Evolutionary conservation across 1,139 yeast species (phyloP).

Genomic region (Magnusiomyces ingens): DNA sequence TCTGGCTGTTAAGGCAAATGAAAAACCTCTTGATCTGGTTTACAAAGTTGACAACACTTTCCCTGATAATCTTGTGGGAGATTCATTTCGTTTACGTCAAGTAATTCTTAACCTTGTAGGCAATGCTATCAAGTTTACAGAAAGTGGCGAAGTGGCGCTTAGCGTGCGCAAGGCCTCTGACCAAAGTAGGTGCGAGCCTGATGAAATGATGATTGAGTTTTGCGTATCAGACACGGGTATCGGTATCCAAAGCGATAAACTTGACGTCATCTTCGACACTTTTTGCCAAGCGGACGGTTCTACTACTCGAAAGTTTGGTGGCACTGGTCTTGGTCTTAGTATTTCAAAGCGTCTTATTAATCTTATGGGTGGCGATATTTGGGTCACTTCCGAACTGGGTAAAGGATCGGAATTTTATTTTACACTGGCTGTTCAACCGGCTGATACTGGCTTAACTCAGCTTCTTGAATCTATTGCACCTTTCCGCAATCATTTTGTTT

Average conservation of each 20-base stretch:
- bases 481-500: slow-evolving; percentile 45
- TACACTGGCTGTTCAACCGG: slow-evolving; percentile 71
- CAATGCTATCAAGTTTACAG: slow-evolving; percentile 81
- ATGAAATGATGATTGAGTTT: slow-evolving; percentile 65
- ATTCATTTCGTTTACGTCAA: slow-evolving; percentile 77
- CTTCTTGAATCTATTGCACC: slow-evolving; percentile 68
- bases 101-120: slow-evolving; percentile 80
- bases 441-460: slow-evolving; percentile 55
- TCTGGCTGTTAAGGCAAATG: slow-evolving; percentile 80
- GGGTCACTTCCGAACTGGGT: slow-evolving; percentile 82
- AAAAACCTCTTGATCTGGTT: slow-evolving; percentile 69
- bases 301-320: slow-evolving; percentile 85
- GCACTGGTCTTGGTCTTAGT: slow-evolving; percentile 81
- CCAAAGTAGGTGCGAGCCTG: slow-evolving; percentile 38
- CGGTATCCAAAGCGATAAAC: slow-evolving; percentile 76
- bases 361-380: slow-evolving; percentile 82
- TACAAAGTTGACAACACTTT: slow-evolving; percentile 79
- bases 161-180: slow-evolving; percentile 38
- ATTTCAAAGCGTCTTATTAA: slow-evolving; percentile 82
- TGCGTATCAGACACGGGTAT: slow-evolving; percentile 88
- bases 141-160: slow-evolving; percentile 60
- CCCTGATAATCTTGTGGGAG: slow-evolving; percentile 83
- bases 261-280: slow-evolving; percentile 78
- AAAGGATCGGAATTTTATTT: slow-evolving; percentile 75
- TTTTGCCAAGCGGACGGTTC: slow-evolving; percentile 93